Base-by-base conservation (phyloP, 2,329 filamentous ascomycete genomes). In the Cercospora canescens region DNA sequence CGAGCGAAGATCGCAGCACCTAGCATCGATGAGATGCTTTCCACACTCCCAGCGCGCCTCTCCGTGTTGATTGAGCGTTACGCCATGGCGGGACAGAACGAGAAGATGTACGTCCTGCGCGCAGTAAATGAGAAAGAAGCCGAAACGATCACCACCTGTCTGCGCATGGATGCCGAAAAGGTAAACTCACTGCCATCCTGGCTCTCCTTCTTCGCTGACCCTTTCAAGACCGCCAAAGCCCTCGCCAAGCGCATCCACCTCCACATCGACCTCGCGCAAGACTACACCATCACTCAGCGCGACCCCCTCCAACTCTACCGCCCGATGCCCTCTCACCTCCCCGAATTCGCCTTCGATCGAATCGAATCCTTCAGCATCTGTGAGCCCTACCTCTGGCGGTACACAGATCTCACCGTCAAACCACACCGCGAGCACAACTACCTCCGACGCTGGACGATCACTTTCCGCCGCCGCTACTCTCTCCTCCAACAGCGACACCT, bases 361-460 rank as follows among this genome's bases (percentile, higher is more conserved):
- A 58, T 63, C 54, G 37, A 32, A 2, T 34, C 35, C 1, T 58
- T 63, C 30, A 41, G 32, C 11, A 59, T 63, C 18, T 58, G 52
- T 21, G 61, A 63, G 14, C 61, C 54, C 18, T 63, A 63, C 34
- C 34, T 63, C 7, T 56, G 32, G 35, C 18, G 35, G 12, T 63
- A 35, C 61, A 9, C 11, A 1, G 35, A 37, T 21, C 32, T 28
- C 24, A 26, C 39, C 4, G 24, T 8, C 24, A 52, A 52, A n/a
- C 45, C 45, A 4, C 6, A 24, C 6, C 41, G 12, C 6, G 52
- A 57, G n/a, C 54, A 57, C 61, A 45, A 58, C 54, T 58, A 16
- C 18, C 61, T 63, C 12, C 61, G 61, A 1, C 61, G 61, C 52
- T 57, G 54, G 61, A 63, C 54, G 1, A 48, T 63, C 28, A 50